phyloP scores from a whole-genome alignment of 352 stramenopile genomes.

The Aphanomyces invadans region DNA sequence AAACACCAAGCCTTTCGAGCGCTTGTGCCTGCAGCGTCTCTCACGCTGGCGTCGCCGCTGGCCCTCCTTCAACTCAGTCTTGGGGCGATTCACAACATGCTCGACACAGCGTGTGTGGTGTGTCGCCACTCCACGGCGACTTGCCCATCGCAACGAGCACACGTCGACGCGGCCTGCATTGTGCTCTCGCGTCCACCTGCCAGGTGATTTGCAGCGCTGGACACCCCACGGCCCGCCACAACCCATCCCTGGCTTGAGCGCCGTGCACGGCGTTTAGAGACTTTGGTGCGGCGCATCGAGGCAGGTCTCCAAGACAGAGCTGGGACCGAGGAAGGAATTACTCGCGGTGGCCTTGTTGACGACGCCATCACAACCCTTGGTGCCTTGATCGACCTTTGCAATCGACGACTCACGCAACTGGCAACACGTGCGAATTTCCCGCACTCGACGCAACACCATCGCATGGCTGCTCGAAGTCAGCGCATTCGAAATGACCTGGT shows the following conservation, averaged over 20 bases:
- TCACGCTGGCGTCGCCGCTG: neutral
- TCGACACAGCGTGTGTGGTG: neutral
- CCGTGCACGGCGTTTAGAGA: neutral
- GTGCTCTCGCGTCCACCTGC: neutral
- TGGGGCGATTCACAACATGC: neutral
- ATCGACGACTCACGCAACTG: conserved; percentile 1
- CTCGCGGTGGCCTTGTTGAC: neutral
- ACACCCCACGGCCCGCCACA: neutral
- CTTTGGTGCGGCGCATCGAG: neutral
- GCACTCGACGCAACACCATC: neutral
- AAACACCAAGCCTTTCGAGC: neutral
- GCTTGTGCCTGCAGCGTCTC: neutral
- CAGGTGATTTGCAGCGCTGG: neutral
- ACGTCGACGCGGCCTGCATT: neutral
- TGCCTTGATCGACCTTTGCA: conserved; percentile 3
- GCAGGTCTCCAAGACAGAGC: neutral
- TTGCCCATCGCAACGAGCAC: neutral
- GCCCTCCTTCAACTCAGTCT: neutral
- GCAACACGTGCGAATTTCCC: neutral
- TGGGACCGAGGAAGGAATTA: neutral
- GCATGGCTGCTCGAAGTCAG: conserved; percentile 3
- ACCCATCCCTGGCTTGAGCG: conserved; percentile 3
- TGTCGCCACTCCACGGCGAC: neutral
- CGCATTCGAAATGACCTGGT: conserved; percentile 4
- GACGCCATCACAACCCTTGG: neutral